Base-by-base conservation (phyloP, 345 rosid genomes). In the Hirschfeldia incana region DNA sequence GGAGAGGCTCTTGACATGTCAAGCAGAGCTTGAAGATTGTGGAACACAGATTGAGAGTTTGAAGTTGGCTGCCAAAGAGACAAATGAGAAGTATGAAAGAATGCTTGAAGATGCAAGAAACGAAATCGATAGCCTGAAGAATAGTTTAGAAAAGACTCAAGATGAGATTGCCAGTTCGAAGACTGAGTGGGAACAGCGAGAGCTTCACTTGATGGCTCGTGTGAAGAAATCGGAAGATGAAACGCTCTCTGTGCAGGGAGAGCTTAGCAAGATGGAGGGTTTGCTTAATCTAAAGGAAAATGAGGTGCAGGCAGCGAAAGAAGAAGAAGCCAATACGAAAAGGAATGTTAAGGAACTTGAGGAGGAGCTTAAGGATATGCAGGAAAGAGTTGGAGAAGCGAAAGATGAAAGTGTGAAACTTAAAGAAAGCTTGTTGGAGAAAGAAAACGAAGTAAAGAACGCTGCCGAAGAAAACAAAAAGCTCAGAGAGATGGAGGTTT, bases 1-100 rank as follows among this genome's bases (percentile, higher is more conserved):
- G 81, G 96, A 88, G 82, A 86, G 83, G 81, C 87, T 94, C 37
- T 70, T 92, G 72, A 84, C 83, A 78, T 77, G 80, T 80, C 88
- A 53, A 53, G 59, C 10, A 16, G 59, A 53, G 59, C 10, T 53
- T 53, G 59, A 53, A 53, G 10, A 53, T 16, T 53, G 59, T 6
- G 59, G 10, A 53, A 53, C 27, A 2, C 59, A 53, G 59, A 53
- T 53, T 53, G 59, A 53, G 4, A 53, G 27, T 53, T 16, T 53
- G 59, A 53, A 53, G 59, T 16, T 16, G 59, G 59, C 59, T 16
- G 59, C 9, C 1, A 53, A 16, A 53, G 27, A 15, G 59, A 53
- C 59, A 2, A 53, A 53, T 53, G 59, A 53, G 27, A 16, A 53
- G 26, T 53, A 16, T 16, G 59, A 53, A 53, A 53, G 27, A 16